These are phyloP conservation scores for Salvia sclarea DNA, from an alignment of 305 asterid species.

Conservation along the genomic window DNA sequence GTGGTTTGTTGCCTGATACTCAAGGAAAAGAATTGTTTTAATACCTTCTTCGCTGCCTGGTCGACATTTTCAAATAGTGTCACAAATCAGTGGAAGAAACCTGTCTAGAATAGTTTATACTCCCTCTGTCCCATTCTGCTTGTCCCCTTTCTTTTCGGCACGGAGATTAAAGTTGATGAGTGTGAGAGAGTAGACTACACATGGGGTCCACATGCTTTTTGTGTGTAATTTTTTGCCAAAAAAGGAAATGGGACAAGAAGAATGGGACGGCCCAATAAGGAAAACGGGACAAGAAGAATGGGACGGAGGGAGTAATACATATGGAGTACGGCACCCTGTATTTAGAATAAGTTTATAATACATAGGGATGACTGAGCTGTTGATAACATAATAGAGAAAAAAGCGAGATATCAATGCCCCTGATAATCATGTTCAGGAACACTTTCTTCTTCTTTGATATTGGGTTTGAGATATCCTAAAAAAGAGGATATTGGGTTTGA, in stretches of 20 bases:
- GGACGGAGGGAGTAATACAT: no score
- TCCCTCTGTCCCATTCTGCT: no score
- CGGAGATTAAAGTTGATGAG: no score
- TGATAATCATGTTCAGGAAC: neutral
- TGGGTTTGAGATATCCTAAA: slow-evolving; percentile 13
- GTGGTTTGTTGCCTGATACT: neutral
- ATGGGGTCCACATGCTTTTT: no score
- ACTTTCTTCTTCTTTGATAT: neutral
- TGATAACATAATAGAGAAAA: neutral
- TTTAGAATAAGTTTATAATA: neutral
- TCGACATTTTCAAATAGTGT: neutral
- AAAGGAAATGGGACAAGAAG: no score
- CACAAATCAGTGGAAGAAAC: neutral
- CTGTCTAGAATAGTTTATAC: neutral
- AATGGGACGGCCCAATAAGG: no score
- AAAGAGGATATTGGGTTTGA: slow-evolving; percentile 7
- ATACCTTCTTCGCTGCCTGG: neutral
- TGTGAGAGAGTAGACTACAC: no score
- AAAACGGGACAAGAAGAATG: no score
- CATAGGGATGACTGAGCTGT: neutral
- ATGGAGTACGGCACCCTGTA: neutral
- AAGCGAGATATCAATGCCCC: neutral
- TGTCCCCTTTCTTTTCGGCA: no score
- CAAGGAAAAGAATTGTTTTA: neutral
- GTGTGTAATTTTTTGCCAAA: no score